Evolutionary conservation across 768 basidiomycete genomes (phyloP).

Genomic region (Cystofilobasidium bisporidii): DNA sequence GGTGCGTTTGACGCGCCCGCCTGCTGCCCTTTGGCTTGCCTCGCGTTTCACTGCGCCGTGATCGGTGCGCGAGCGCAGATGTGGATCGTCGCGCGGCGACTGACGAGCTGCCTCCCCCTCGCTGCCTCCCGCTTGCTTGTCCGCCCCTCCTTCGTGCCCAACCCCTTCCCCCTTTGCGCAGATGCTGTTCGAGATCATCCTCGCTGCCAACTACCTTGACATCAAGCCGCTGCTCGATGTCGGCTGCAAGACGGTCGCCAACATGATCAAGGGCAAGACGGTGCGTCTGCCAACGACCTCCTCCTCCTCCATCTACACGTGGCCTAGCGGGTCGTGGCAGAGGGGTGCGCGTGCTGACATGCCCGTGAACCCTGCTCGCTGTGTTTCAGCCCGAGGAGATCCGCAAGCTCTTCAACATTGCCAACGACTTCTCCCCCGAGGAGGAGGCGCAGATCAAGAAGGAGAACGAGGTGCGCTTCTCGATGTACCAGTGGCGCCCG

Average conservation of each 20-base stretch:
- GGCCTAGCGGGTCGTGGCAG: too few relatives aligned
- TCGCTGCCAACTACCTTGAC: conserved; percentile 98
- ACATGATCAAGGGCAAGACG: conserved; percentile 99
- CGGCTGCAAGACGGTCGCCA: conserved; percentile 96
- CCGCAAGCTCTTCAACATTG: conserved; percentile 37
- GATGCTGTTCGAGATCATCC: conserved; percentile 99
- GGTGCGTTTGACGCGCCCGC: too few relatives aligned
- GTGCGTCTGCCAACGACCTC: not conserved
- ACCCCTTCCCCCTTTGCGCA: not conserved
- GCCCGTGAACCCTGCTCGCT: too few relatives aligned
- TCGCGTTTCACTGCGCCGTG: too few relatives aligned
- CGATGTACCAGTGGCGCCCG: too few relatives aligned
- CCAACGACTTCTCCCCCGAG: conserved; percentile 94
- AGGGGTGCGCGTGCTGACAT: too few relatives aligned
- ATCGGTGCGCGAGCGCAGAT: too few relatives aligned
- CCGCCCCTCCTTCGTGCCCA: not conserved
- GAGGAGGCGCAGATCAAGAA: conserved; percentile 99
- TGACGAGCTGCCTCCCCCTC: too few relatives aligned
- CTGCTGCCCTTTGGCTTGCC: too few relatives aligned
- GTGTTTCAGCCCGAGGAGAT: conserved; percentile 16
- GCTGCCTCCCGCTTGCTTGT: too few relatives aligned
- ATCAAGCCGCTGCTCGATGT: conserved; percentile 97
- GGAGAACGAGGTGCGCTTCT: conserved; percentile 91
- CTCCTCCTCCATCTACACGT: too few relatives aligned
- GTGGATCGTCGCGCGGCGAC: too few relatives aligned